Base-by-base conservation (phyloP, 2,329 filamentous ascomycete species). In the Fusarium pseudocircinatum region DNA sequence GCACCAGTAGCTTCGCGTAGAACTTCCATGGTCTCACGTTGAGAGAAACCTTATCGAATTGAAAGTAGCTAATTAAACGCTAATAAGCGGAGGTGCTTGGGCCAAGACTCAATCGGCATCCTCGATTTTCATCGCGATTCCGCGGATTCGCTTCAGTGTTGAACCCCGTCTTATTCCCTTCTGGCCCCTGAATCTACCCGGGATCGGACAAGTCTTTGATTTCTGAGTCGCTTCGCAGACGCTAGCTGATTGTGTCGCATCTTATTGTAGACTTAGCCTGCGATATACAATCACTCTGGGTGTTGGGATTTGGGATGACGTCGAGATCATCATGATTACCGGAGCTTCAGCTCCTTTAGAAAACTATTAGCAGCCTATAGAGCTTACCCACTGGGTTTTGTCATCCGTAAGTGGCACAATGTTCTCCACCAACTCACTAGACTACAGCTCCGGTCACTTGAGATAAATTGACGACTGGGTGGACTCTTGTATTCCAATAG, bases 271-370 rank as follows among this genome's bases (percentile, higher is more conserved):
- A 30, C 8, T 9, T 30, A 8, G 8, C 8, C 28, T 30, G 28
- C 28, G 28, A 6, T 30, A 9, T 30, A 30, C 28, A 28, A 28
- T 28, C 26, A 28, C 26, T 72, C 88, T 87, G 2, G 78, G 72
- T 67, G 87, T 84, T 0, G 84, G 84, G 73, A 84, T 87, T 12
- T 81, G 74, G 0, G 80, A 78, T 3, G 78, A 76, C 0, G 84
- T 78, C 6, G 87, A 46, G 1, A 74, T 69, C n/a, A 87, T 75
- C 63, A 85, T 79, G 7, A 83, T 73, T 1, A 80, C 4, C 78
- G 79, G 40, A 88, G 83, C 32, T 82, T 85, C 4, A 83, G 84
- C 43, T 87, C 83, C 0, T 83, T 79, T 1, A 9, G 7, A 9
- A 8, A 8, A 34, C 32, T 34, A 15, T 34, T 34, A 36, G 34